These are phyloP conservation scores for Mortierella hygrophila DNA, from an alignment of 192 early-diverging fungal genomes.

Conservation along the genomic window DNA sequence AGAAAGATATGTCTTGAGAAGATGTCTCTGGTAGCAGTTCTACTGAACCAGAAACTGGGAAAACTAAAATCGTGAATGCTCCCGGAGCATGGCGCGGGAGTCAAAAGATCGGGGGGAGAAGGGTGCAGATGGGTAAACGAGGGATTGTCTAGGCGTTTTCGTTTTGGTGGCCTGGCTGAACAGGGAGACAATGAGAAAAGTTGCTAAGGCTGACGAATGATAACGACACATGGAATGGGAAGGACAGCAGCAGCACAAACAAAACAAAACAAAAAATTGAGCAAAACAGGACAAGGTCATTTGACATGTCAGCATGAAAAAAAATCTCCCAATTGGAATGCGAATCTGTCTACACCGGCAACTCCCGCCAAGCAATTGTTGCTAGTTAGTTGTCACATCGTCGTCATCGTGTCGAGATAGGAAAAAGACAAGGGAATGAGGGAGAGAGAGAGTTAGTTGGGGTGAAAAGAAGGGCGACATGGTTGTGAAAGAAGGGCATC, in stretches of 20 bases:
- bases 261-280: neutral
- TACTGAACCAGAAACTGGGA: neutral
- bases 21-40: neutral
- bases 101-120: neutral
- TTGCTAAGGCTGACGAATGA: neutral
- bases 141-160: neutral
- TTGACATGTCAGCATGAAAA: neutral
- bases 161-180: neutral
- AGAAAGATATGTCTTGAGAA: neutral
- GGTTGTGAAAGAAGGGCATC: constrained; percentile 3
- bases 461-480: neutral
- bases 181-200: neutral
- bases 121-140: neutral
- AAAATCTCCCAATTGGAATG: neutral
- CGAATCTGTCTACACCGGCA: neutral
- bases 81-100: constrained; percentile 2
- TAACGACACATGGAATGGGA: constrained; percentile 7
- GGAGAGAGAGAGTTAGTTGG: neutral
- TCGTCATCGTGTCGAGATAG: neutral
- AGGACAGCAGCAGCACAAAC: neutral
- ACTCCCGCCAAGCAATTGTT: neutral
- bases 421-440: neutral
- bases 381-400: neutral
- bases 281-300: neutral
- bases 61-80: neutral